phyloP scores from a whole-genome alignment of 208 protist genomes.

The Plasmodiophora brassicae region DNA sequence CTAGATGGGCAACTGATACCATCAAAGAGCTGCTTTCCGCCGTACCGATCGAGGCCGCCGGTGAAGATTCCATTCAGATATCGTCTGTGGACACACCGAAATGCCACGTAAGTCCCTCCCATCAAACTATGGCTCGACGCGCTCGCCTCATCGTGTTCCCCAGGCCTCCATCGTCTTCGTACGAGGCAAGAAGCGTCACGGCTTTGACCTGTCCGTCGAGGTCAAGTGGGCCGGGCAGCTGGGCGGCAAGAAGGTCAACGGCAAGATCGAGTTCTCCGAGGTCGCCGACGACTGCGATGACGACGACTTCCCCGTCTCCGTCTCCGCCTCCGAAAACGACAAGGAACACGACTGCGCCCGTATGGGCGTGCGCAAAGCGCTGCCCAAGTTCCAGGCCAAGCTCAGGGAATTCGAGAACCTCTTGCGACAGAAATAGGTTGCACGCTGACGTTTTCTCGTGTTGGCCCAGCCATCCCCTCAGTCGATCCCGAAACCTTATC shows the following conservation, averaged over 20 bases:
- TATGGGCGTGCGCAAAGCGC: not conserved
- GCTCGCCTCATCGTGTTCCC: not conserved
- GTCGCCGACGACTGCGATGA: not conserved
- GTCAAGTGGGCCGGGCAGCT: not conserved
- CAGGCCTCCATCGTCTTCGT: conserved; percentile 21
- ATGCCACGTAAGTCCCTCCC: not conserved
- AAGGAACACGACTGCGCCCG: not conserved
- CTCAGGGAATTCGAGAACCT: not conserved
- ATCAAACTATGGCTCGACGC: not conserved
- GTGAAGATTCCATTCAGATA: not conserved
- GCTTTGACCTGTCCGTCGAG: not conserved
- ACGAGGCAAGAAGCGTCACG: conserved; percentile 7
- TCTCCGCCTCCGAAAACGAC: not conserved
- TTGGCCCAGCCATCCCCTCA: no score
- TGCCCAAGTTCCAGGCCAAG: not conserved
- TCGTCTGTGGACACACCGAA: not conserved
- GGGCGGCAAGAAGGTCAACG: not conserved
- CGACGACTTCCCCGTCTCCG: not conserved
- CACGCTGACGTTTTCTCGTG: no score
- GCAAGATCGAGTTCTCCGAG: conserved; percentile 1
- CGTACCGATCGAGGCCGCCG: not conserved
- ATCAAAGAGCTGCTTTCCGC: not conserved
- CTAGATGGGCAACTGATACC: not conserved
- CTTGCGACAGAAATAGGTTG: conserved; percentile 19
- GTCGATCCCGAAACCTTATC: no score